A percentile compares a stretch with the other conserved stretches of the same genome.
Evolutionary conservation across 2,329 filamentous ascomycete species (phyloP).

Genomic region (Ceratocystis harringtonii): DNA sequence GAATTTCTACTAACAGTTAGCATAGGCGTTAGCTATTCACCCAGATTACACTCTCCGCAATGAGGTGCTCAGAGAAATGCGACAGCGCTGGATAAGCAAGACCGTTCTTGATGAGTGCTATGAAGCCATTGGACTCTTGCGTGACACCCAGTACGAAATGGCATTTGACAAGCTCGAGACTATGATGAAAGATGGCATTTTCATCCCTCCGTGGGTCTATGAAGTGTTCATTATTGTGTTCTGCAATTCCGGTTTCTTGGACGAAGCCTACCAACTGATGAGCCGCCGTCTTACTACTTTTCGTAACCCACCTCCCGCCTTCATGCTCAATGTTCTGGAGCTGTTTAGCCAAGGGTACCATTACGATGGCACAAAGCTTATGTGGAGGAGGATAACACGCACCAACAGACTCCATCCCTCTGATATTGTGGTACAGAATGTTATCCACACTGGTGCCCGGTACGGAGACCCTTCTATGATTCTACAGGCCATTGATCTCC

Average conservation of each 20-base stretch:
- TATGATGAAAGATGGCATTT: constrained; percentile 42
- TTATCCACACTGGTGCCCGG: constrained; percentile 57
- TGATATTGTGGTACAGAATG: constrained; percentile 49
- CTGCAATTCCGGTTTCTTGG: constrained; percentile 55
- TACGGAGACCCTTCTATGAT: constrained; percentile 54
- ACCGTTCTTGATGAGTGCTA: constrained; percentile 45
- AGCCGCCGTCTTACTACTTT: constrained; percentile 29
- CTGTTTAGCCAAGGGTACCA: constrained; percentile 50
- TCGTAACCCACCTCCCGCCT: constrained; percentile 27
- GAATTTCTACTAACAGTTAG: background rate
- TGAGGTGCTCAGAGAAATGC: constrained; percentile 58
- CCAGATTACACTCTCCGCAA: constrained; percentile 68
- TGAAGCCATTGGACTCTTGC: constrained; percentile 56
- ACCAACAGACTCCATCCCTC: constrained; percentile 30
- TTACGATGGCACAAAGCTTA: constrained; percentile 47
- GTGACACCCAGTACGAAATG: constrained; percentile 71
- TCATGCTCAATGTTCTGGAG: constrained; percentile 64
- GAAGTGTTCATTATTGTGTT: constrained; percentile 64
- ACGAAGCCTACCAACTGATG: constrained; percentile 54
- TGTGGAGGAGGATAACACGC: constrained; percentile 55
- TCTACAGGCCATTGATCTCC: constrained; percentile 51
- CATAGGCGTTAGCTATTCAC: constrained; percentile 58
- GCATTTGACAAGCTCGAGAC: constrained; percentile 56
- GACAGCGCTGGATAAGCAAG: constrained; percentile 44
- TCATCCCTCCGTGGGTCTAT: constrained; percentile 56